Evolutionary conservation across 108 stramenopile species (phyloP), one percentile per base, ranked within the genome.

Genomic region (Fragilariopsis cylindrus): DNA sequence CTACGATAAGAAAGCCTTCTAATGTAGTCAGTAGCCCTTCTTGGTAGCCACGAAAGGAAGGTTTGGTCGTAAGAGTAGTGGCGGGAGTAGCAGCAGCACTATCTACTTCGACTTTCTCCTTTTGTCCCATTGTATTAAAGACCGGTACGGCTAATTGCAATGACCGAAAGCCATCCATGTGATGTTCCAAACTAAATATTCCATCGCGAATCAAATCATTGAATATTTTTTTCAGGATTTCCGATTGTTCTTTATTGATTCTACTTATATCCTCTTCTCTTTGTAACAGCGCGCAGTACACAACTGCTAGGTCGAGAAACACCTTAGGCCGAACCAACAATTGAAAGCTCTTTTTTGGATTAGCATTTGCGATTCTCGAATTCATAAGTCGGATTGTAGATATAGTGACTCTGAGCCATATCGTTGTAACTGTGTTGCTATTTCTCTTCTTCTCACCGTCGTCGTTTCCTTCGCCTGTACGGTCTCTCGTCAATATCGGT

Each of bases 131-230:
- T 18, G 11, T 48, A 11, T 30, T 49, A n/a, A 54, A 11, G 40
- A 42, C 41, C 49, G 76, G 76, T 48, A 58, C 48, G 7, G 43
- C 21, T 43, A 65, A 19, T 73, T 73, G 64, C 56, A 50, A 86
- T 71, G 67, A 80, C 19, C 88, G 76, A 72, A 85, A 93, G 21
- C 89, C 92, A 69, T 90, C 88, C 79, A 93, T 86, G 42, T 91
- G 89, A 76, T 90, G 84, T 8, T 71, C 56, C 3, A 80, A 49
- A 76, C 79, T 57, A 60, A 88, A 90, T 7, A 92, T 56, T 40
- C 87, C 88, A 39, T 81, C 68, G 73, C 70, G 66, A 15, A 90
- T 40, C 9, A 90, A 76, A 21, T 16, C 49, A 3, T 41, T 70
- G 39, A 62, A 73, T 66, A 19, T 16, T 8, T 19, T 49, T 48